Conservation (phyloP, 257 asterid species). For the Buddleja alternifolia region DNA sequence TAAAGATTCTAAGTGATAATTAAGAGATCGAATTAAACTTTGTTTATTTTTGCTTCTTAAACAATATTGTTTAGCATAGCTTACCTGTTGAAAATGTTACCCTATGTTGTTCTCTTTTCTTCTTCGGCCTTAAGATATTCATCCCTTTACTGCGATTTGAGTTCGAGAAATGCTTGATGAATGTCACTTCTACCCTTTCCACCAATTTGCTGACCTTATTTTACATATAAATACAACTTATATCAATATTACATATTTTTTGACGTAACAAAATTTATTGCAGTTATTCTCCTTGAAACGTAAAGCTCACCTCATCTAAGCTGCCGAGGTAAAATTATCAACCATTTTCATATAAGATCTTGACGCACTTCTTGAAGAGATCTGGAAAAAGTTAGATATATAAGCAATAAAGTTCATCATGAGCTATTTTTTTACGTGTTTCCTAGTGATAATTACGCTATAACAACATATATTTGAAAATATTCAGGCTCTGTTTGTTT, state of each 20-base stretch:
- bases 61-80: not conserved
- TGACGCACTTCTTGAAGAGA: constrained; percentile 50
- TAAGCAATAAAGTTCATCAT: not conserved
- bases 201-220: constrained; percentile 49
- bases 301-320: constrained; percentile 55
- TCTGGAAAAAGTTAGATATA: constrained; percentile 29
- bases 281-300: not conserved
- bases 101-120: constrained; percentile 46
- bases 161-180: constrained; percentile 65
- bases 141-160: constrained; percentile 55
- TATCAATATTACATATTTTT: not conserved
- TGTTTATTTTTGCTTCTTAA: not conserved
- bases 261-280: too few species aligned
- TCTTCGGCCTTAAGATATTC: constrained; percentile 50
- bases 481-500: too few species aligned
- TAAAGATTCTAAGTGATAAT: not conserved
- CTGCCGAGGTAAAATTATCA: constrained; percentile 54
- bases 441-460: not conserved
- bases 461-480: too few species aligned
- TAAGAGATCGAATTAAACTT: not conserved
- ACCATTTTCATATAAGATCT: constrained; percentile 57
- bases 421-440: not conserved
- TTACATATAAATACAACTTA: constrained; percentile 1
- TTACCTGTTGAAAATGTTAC: constrained; percentile 53
- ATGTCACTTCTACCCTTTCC: constrained; percentile 56